A percentile compares a stretch with the other conserved stretches of the same genome.
Conservation (phyloP, 1,139 yeast species). For the Taphrina flavorubra region DNA sequence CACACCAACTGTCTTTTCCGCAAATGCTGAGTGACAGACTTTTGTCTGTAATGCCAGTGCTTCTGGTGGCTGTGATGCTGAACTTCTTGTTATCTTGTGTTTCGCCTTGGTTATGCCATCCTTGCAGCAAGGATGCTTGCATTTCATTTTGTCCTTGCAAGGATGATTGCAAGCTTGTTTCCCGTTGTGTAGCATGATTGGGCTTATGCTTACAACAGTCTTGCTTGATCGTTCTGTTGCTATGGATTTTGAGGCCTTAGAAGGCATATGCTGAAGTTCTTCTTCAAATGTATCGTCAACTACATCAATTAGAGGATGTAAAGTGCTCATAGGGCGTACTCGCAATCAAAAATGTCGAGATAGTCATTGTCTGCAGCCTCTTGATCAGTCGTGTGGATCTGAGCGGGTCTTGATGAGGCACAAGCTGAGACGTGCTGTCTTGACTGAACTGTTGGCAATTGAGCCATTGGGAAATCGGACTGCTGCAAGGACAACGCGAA, state of each 20-base stretch:
- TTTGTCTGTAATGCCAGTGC: neutral
- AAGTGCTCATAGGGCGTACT: neutral
- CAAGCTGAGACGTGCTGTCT: neutral
- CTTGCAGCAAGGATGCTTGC: constrained; percentile 27
- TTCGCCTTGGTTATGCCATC: constrained; percentile 7
- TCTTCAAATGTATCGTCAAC: neutral
- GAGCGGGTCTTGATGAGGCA: neutral
- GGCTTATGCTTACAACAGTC: neutral
- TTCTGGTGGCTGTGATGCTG: neutral
- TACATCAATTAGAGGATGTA: neutral
- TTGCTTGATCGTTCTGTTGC: neutral
- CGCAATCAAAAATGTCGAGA: constrained; percentile 18
- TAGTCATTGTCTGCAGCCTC: constrained; percentile 7
- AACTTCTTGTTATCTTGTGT: neutral
- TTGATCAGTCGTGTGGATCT: neutral
- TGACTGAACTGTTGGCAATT: neutral
- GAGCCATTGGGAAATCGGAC: neutral
- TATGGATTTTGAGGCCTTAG: neutral
- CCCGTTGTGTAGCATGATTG: constrained; percentile 1
- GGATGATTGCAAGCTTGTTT: constrained; percentile 21
- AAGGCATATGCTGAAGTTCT: neutral
- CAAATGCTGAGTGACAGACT: too few relatives aligned
- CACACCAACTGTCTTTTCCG: too few relatives aligned
- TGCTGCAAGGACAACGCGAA: neutral
- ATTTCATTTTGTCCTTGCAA: constrained; percentile 30